Percentiles rank a stretch among this genome's conserved stretches.
Conservation (phyloP, 768 basidiomycete genomes). For the Fistulinella prunicolor region DNA sequence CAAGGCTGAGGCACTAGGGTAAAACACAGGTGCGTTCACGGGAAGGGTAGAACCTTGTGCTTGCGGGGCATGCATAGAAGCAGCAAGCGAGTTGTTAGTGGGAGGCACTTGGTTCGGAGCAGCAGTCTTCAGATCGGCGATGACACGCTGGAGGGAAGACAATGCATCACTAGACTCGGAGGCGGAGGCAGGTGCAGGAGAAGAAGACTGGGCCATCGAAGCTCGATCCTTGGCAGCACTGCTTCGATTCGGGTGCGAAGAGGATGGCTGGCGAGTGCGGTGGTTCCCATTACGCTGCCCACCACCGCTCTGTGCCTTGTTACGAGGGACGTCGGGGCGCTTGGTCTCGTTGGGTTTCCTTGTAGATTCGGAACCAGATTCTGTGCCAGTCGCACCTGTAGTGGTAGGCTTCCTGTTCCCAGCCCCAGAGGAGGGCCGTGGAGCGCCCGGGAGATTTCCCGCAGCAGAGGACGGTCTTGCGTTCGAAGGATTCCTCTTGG, state of each 20-base stretch:
- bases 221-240: conserved; percentile 46
- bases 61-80: conserved; percentile 49
- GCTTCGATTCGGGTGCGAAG: conserved; percentile 56
- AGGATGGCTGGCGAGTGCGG: conserved; percentile 57
- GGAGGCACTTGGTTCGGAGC: conserved; percentile 50
- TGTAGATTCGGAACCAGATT: conserved; percentile 73
- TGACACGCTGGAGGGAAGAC: conserved; percentile 88
- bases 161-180: conserved; percentile 76
- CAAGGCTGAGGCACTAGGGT: conserved; percentile 62
- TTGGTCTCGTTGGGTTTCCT: conserved; percentile 55
- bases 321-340: conserved; percentile 51
- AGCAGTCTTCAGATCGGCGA: conserved; percentile 88
- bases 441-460: conserved; percentile 43
- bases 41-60: conserved; percentile 49
- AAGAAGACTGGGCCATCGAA: conserved; percentile 37
- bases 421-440: conserved; percentile 61
- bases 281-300: conserved; percentile 45
- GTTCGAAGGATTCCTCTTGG: conserved; percentile 55
- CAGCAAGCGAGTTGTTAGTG: conserved; percentile 38
- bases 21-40: conserved; percentile 68
- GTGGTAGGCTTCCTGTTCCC: conserved; percentile 57
- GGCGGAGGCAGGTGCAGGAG: conserved; percentile 48
- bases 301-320: conserved; percentile 50
- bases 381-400: conserved; percentile 40
- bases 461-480: conserved; percentile 40